Evolutionary conservation across 2,329 filamentous ascomycete species (phyloP).

Genomic region (Diaporthe aspalathi): DNA sequence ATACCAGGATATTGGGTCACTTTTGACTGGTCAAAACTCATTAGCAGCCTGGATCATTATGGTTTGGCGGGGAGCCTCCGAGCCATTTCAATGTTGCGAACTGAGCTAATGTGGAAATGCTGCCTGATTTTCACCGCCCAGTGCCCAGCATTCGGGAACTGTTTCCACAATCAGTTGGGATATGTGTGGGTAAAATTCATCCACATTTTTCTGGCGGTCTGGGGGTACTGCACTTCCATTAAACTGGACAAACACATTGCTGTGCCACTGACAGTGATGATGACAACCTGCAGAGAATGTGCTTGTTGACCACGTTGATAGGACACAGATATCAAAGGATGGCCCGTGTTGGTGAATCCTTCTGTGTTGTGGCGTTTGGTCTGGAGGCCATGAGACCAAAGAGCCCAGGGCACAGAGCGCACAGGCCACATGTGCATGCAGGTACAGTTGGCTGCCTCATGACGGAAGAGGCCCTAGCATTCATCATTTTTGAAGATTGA

Average conservation of each 20-base stretch:
- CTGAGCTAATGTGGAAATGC: not conserved
- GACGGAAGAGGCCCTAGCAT: not conserved
- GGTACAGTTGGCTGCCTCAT: slow-evolving; percentile 12
- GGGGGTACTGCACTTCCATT: not conserved
- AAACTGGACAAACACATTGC: not conserved
- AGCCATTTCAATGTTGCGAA: too few species aligned
- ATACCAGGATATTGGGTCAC: not conserved
- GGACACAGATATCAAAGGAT: not conserved
- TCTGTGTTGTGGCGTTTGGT: not conserved
- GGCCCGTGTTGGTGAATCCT: slow-evolving; percentile 1
- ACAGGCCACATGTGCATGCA: not conserved
- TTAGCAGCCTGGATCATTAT: slow-evolving; percentile 8
- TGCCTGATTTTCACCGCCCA: not conserved
- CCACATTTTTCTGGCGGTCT: not conserved
- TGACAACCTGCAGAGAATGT: not conserved
- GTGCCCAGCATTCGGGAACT: not conserved
- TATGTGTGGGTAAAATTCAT: not conserved
- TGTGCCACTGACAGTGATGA: not conserved
- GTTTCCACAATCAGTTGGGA: not conserved
- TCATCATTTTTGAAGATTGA: too few species aligned
- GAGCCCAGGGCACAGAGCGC: not conserved
- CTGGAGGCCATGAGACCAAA: not conserved
- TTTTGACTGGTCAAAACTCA: not conserved
- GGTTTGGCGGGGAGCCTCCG: not conserved
- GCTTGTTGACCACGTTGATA: not conserved